Base-by-base conservation (phyloP, 768 basidiomycete species). In the Amanita muscaria region DNA sequence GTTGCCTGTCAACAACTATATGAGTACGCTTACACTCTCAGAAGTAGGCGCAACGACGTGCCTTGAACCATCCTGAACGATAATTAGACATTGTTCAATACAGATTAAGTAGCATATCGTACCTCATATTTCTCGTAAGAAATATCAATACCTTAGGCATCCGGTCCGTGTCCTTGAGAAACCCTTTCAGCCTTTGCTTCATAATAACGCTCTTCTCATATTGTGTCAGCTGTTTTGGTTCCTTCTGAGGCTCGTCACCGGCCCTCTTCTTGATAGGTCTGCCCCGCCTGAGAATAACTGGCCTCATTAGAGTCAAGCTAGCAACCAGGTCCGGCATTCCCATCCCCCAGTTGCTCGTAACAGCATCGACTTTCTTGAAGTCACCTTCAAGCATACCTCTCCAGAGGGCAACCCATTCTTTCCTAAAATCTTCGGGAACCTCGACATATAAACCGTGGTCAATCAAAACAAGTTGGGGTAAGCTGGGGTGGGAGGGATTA, bases 391-490 rank as follows among this genome's bases (percentile, higher is more conserved):
- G 62, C 54, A 84, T 70, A 14, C 72, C 73, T 40, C 77, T 72
- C 90, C 90, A 92, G 4, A 94, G 65, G 3, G 67, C 63, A 14
- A 84, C 82, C 68, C 92, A 94, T 45, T 93, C 77, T 24, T 71
- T 64, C 49, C 77, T 73, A 59, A 96, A 90, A 1, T 67, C 59
- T 14, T 81, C 74, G 12, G 76, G 61, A 3, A 91, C 73, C 6
- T 68, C 67, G 30, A 93, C 86, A 57, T 94, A 96, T 9, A 97
- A 66, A 1, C 93, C 93, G 58, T 97, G 93, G 58, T 97, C 93
- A 53, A 97, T 77, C 10, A 96, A 69, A 24, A 96, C 84, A 49
- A 90, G 68, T 53, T 86, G 81, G 2, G 79, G 71, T 4, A 59
- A 53, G 6, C 51, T 53, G 0, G 70, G 72, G 15, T 65, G 53